Percentiles rank a stretch among this genome's conserved stretches.
These are phyloP conservation scores for Leishmania major DNA, from an alignment of 208 protist genomes.

Conservation along the genomic window DNA sequence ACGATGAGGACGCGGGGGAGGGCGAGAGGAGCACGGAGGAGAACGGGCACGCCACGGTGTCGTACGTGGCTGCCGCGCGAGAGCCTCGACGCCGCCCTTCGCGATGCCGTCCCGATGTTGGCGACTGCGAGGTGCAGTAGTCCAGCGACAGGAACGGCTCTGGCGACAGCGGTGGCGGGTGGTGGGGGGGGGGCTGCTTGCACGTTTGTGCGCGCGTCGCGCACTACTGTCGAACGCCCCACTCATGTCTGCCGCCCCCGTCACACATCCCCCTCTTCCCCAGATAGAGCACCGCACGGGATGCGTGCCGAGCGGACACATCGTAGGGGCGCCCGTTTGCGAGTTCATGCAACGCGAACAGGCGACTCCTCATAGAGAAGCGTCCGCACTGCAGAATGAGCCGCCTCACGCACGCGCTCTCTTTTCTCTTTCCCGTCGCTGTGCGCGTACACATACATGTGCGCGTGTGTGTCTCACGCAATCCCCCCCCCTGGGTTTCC, in stretches of 20 bases:
- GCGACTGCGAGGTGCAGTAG: conserved; percentile 59
- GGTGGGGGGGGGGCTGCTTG: neutral
- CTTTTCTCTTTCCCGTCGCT: neutral
- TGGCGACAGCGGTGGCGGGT: neutral
- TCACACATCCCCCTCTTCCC: neutral
- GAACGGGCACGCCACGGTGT: neutral
- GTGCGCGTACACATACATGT: neutral
- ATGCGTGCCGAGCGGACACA: neutral
- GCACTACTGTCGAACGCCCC: neutral
- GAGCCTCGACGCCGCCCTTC: conserved; percentile 6
- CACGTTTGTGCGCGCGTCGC: conserved; percentile 1
- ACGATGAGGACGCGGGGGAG: neutral
- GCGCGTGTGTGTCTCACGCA: neutral
- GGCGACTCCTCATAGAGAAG: neutral
- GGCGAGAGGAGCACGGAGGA: neutral
- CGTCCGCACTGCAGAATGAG: neutral
- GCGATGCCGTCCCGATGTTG: conserved; percentile 31
- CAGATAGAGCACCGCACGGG: neutral
- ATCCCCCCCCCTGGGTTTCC: neutral
- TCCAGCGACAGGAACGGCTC: neutral
- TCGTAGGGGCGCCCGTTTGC: neutral
- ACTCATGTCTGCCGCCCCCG: neutral
- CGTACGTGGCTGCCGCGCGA: neutral
- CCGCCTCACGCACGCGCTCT: neutral
- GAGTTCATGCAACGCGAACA: neutral